Percentiles rank a stretch among this genome's conserved stretches.
Conservation (phyloP, 2,329 filamentous ascomycete genomes). For the Alternaria sp. region DNA sequence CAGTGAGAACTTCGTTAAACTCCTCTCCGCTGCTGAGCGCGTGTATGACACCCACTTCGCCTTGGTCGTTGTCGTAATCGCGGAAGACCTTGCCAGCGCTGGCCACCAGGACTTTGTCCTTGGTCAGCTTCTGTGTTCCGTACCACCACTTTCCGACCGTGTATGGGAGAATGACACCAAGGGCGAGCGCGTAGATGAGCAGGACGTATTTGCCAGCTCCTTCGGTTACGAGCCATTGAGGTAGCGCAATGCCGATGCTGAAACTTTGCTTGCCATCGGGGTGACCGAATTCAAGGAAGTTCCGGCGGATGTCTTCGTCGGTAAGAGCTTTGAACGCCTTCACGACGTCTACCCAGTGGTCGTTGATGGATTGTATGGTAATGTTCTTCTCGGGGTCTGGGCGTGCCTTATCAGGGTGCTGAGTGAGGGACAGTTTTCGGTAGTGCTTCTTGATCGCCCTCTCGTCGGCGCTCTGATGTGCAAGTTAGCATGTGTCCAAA, state of each 20-base stretch:
- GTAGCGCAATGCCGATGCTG: slow-evolving; percentile 95
- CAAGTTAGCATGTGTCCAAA: slow-evolving; percentile 24
- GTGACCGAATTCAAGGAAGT: slow-evolving; percentile 94
- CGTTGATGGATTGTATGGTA: slow-evolving; percentile 82
- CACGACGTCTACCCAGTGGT: slow-evolving; percentile 90
- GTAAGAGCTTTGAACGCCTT: slow-evolving; percentile 98
- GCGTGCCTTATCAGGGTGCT: slow-evolving; percentile 90
- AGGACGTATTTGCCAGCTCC: slow-evolving; percentile 96
- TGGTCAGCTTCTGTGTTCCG: slow-evolving; percentile 88
- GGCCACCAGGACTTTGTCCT: slow-evolving; percentile 90
- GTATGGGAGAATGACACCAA: slow-evolving; percentile 91
- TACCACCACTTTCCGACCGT: slow-evolving; percentile 99
- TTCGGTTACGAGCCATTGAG: slow-evolving; percentile 89
- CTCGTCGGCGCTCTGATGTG: slow-evolving; percentile 75
- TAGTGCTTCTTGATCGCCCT: slow-evolving; percentile 93
- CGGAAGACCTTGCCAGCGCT: slow-evolving; percentile 94
- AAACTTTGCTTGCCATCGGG: slow-evolving; percentile 98
- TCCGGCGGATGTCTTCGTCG: slow-evolving; percentile 95
- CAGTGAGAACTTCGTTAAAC: slow-evolving; percentile 76
- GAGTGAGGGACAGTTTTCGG: slow-evolving; percentile 81
- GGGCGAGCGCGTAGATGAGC: slow-evolving; percentile 82
- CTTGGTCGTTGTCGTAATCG: slow-evolving; percentile 85
- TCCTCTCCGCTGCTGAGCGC: slow-evolving; percentile 87
- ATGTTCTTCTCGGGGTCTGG: slow-evolving; percentile 87
- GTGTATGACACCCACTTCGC: slow-evolving; percentile 78